Evolutionary conservation across 2,329 filamentous ascomycete genomes (phyloP).

Genomic region (Colletotrichum tropicicola): DNA sequence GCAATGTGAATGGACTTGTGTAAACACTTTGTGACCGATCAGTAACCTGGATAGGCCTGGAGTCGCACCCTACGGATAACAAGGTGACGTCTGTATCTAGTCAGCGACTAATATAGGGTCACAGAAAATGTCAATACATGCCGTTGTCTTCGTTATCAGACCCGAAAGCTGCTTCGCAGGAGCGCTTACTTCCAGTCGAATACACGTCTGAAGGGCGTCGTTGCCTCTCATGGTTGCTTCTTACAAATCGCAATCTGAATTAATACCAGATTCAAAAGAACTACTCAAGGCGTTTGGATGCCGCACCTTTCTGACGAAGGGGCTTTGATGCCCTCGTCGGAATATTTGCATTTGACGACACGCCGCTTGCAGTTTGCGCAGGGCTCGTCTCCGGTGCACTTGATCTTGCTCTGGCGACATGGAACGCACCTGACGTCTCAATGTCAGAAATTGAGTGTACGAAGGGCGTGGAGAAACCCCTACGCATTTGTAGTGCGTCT

Average conservation of each 20-base stretch:
- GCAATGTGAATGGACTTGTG: slow-evolving; percentile 39
- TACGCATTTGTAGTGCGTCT: neutral
- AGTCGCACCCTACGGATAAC: slow-evolving; percentile 15
- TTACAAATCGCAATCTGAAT: neutral
- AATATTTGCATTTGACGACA: slow-evolving; percentile 40
- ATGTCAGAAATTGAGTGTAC: neutral
- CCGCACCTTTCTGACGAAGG: slow-evolving; percentile 32
- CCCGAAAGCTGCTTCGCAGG: neutral
- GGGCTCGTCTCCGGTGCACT: slow-evolving; percentile 44
- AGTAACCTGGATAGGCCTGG: neutral
- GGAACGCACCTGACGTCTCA: slow-evolving; percentile 36
- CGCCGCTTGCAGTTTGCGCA: slow-evolving; percentile 43
- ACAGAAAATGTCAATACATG: neutral
- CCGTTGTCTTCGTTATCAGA: neutral
- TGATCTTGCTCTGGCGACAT: slow-evolving; percentile 45
- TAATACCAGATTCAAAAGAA: neutral
- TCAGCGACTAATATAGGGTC: neutral
- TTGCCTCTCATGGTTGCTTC: neutral
- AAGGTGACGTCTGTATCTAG: slow-evolving; percentile 27
- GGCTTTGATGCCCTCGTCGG: slow-evolving; percentile 39
- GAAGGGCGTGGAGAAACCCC: neutral
- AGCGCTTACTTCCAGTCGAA: neutral
- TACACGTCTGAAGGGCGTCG: neutral
- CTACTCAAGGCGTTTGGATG: neutral
- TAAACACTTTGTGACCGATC: slow-evolving; percentile 32